Evolutionary conservation across 23 red algal genomes (phyloP), one percentile per base, ranked within the genome.

Genomic region (Pyropia yezoensis): DNA sequence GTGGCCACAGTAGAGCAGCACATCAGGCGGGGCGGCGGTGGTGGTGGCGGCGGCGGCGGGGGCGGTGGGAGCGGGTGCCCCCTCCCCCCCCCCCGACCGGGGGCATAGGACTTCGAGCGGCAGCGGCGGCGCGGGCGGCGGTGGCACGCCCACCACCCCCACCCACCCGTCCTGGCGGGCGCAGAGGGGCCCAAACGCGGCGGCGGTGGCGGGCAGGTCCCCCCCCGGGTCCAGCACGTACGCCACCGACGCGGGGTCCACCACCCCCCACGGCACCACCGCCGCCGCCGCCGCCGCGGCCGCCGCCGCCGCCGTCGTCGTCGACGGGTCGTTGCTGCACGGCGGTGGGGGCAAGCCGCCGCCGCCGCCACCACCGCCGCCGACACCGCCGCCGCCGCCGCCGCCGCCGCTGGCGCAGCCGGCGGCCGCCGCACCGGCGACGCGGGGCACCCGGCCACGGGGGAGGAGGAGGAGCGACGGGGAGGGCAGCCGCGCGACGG

Each of bases 1-100:
- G 76, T 96, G 91, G 24, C 91, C 91, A 47, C 91, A 89, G 65
- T 89, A 96, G 54, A 96, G 32, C 57, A 83, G 80, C 33, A 96
- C 53, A 15, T 80, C 71, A 27, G 68, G 30, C 45, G 33, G 60
- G 12, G 67, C 30, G 24, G 66, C 73, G 45, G 65, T 63, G 22
- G 47, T 20, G 19, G 71, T 29, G 4, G 17, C 47, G 7, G n/a
- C 25, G n/a, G 49, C 30, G 13, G 56, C 70, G 22, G 83, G 68
- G 19, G 66, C 59, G 21, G 15, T 18, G 2, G 54, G 30, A 21
- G 24, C 18, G 30, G 20, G 76, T 61, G 30, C 30, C 3, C 30
- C 30, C 30, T 33, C 3, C 30, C 6, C 6, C 30, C 30, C 30
- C 30, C 30, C 6, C 7, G 4, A 3, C 39, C 39, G 4, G 6